A percentile compares a stretch with the other conserved stretches of the same genome.
These are phyloP conservation scores for Chaetomiaceae sp. DNA, from an alignment of 2,329 filamentous ascomycete species.

Conservation along the genomic window DNA sequence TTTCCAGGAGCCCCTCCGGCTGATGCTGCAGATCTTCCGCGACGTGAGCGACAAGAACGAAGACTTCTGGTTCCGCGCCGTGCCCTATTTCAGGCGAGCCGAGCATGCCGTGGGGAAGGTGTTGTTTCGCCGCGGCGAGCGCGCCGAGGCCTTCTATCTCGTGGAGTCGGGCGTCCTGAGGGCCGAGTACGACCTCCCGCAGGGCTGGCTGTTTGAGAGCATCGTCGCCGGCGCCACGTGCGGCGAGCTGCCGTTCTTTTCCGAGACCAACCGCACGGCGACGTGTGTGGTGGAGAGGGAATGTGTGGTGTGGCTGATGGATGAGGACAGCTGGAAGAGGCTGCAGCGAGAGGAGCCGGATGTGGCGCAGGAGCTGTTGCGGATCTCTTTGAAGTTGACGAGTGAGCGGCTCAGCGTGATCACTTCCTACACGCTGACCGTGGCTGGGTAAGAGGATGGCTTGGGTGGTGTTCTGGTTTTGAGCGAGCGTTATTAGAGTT, in stretches of 20 bases:
- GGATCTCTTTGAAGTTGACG: constrained; percentile 86
- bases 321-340: constrained; percentile 63
- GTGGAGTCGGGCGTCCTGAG: constrained; percentile 84
- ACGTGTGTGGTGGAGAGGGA: constrained; percentile 80
- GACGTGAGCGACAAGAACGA: constrained; percentile 80
- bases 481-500: neutral
- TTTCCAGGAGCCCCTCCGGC: constrained; percentile 83
- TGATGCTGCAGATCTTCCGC: constrained; percentile 94
- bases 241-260: constrained; percentile 94
- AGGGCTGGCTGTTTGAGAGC: constrained; percentile 83
- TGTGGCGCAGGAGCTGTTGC: constrained; percentile 77
- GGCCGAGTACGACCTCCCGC: constrained; percentile 85
- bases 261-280: constrained; percentile 79
- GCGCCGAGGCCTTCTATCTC: constrained; percentile 81
- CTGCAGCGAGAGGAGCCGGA: constrained; percentile 70
- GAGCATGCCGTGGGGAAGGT: constrained; percentile 65
- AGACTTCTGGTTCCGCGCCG: constrained; percentile 88
- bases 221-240: constrained; percentile 94
- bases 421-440: constrained; percentile 52
- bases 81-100: constrained; percentile 67
- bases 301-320: constrained; percentile 78
- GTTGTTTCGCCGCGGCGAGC: constrained; percentile 73
- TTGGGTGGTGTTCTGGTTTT: neutral
- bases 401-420: constrained; percentile 82
- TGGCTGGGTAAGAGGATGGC: constrained; percentile 38